Evolutionary conservation across 148 eudicot species (phyloP).

Genomic region (Chenopodium suecicum): DNA sequence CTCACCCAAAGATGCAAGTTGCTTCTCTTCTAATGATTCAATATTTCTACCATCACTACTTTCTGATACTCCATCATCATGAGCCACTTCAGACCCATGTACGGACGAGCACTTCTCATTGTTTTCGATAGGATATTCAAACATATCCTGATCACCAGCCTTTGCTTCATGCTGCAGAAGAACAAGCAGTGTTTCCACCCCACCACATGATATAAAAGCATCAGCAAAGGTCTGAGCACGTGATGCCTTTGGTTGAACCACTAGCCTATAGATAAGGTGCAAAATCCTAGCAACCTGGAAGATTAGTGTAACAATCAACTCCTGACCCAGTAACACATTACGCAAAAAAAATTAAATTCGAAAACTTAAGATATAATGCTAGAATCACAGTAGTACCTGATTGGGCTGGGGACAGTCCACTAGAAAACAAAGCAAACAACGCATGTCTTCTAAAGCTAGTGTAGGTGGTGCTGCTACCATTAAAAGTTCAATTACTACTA

Average conservation of each 20-base stretch:
- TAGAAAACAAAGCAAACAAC: constrained; percentile 89
- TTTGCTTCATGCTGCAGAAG: constrained; percentile 91
- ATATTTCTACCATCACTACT: constrained; percentile 30
- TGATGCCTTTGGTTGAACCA: constrained; percentile 90
- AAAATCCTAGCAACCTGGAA: constrained; percentile 90
- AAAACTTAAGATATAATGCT: neutral
- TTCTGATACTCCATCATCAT: constrained; percentile 29
- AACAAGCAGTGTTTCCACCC: constrained; percentile 95
- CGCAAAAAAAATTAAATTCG: neutral
- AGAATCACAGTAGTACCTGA: constrained; percentile 57
- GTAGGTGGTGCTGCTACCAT: constrained; percentile 86
- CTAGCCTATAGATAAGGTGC: constrained; percentile 89
- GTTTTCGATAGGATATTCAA: constrained; percentile 41
- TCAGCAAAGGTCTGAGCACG: constrained; percentile 88
- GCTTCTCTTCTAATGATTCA: constrained; percentile 42
- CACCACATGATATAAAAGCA: constrained; percentile 92
- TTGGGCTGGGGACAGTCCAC: constrained; percentile 95
- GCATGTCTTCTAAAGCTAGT: constrained; percentile 77
- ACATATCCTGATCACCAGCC: constrained; percentile 58
- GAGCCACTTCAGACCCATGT: constrained; percentile 34
- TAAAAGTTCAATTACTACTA: constrained; percentile 86
- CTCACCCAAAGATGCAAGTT: constrained; percentile 31
- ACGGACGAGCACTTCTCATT: constrained; percentile 31
- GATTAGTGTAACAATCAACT: constrained; percentile 21
- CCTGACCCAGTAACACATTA: constrained; percentile 5